Evolutionary conservation across 805 yeast genomes (phyloP).

Genomic region (Candida vaughaniae): DNA sequence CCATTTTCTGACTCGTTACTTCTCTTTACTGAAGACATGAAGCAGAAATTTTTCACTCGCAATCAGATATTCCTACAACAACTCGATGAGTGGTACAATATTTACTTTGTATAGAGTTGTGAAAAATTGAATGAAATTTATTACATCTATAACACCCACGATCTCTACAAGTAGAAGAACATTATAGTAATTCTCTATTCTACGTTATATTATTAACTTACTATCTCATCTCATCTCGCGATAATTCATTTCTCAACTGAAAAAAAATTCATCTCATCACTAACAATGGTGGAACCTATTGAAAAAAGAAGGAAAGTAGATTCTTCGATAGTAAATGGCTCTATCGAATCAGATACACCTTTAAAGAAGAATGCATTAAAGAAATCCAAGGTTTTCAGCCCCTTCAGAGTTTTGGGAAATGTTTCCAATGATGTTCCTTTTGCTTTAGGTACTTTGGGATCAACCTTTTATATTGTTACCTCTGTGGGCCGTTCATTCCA

Average conservation of each 20-base stretch:
- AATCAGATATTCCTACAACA: background rate
- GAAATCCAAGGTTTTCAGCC: constrained; percentile 62
- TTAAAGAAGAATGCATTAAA: constrained; percentile 2
- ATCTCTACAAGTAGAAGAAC: too few relatives aligned
- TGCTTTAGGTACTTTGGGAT: constrained; percentile 84
- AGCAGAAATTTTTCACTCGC: background rate
- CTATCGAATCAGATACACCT: background rate
- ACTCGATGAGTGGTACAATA: too few relatives aligned
- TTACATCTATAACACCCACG: too few relatives aligned
- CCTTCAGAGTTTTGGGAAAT: constrained; percentile 82
- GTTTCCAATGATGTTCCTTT: constrained; percentile 87
- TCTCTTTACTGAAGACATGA: constrained; percentile 10
- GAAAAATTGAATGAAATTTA: too few relatives aligned
- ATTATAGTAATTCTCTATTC: too few relatives aligned
- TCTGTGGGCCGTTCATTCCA: constrained; percentile 89
- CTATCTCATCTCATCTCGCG: constrained; percentile 8
- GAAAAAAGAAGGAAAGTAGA: constrained; percentile 36
- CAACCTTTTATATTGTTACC: constrained; percentile 83
- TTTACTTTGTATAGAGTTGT: too few relatives aligned
- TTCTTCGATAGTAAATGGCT: background rate
- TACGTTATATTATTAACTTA: too few relatives aligned
- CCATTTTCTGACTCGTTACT: constrained; percentile 4
- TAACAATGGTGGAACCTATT: constrained; percentile 21
- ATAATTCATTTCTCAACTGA: background rate
- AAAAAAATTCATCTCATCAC: constrained; percentile 6